phyloP scores from a whole-genome alignment of 192 early-diverging fungal species.

The Coemansia brasiliensis region DNA sequence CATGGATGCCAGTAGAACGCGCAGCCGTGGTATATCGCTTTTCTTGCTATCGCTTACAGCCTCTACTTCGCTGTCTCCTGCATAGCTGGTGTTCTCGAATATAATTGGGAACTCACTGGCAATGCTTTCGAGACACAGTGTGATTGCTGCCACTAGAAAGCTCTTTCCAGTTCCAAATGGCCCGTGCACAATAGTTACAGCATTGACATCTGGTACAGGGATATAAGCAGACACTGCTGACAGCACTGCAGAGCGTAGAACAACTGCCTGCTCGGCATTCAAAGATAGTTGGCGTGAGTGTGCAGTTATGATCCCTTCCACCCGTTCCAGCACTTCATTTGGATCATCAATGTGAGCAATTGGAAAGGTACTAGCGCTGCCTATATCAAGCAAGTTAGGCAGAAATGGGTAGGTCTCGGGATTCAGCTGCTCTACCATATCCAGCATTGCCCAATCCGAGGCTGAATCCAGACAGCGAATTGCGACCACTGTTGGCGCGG shows the following conservation, averaged over 20 bases:
- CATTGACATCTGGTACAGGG: conserved; percentile 12
- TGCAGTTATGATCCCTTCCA: neutral
- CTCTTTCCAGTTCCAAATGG: conserved; percentile 78
- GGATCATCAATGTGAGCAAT: neutral
- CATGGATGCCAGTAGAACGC: conserved; percentile 66
- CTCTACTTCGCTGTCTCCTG: conserved; percentile 1
- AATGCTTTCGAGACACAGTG: conserved; percentile 61
- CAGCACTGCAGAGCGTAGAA: conserved; percentile 27
- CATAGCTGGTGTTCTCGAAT: conserved; percentile 14
- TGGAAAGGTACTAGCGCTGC: neutral
- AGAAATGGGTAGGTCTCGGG: conserved; percentile 20
- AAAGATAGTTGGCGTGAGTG: conserved; percentile 2
- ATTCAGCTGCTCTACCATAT: conserved; percentile 25
- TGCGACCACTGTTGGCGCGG: conserved; percentile 20
- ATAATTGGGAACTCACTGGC: conserved; percentile 45
- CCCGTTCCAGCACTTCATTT: neutral
- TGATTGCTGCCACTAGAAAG: conserved; percentile 64
- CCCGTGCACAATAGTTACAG: conserved; percentile 49
- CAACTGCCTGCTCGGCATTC: conserved; percentile 33
- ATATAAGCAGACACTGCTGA: conserved; percentile 40
- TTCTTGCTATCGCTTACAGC: neutral
- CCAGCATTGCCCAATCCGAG: conserved; percentile 54
- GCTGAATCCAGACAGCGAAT: conserved; percentile 45
- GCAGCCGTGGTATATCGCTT: conserved; percentile 37
- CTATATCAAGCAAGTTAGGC: conserved; percentile 24